Evolutionary conservation across 2,329 filamentous ascomycete species (phyloP), one percentile per base, ranked within the genome.

Genomic region (Rutstroemia sydowiana): DNA sequence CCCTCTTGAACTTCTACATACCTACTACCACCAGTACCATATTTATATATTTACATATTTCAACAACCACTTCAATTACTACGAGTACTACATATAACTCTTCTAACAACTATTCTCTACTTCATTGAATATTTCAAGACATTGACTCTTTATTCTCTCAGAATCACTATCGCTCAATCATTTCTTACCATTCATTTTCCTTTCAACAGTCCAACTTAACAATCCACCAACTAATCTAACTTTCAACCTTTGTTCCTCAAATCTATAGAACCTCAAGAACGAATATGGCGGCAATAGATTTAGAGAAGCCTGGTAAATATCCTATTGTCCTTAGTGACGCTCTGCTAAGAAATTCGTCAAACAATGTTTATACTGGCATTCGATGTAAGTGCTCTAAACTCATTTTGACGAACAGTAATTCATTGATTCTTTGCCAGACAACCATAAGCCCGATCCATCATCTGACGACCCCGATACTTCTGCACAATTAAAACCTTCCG

Each of bases 301-400:
- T 80, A 55, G 81, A 79, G 50, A 76, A 79, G 66, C 70, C 73
- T 53, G 79, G 74, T 53, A 79, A 80, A 62, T 85, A 84, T 62
- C 81, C 79, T 45, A 75, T 85, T 51, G 74, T 84, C 43, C 71
- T 85, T 41, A 82, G 81, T 64, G 81, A 84, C 60, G 76, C 76
- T 26, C 69, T 85, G 30, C 69, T 82, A 32, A 76, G 77, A 39
- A 78, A 76, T 56, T 66, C 76, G 1, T 69, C 76, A 30, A 79
- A 77, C 57, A 77, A 82, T 55, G 70, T 79, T 44, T 82, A 79
- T 59, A 84, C 80, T 1, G 77, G 77, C 50, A 71, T 85, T 45
- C 71, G 75, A 68, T 84, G 81, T 83, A 73, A 55, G 75, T 60
- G 39, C 40, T 40, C 37, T 34, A 11, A 44, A 44, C 37, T 40